phyloP scores from a whole-genome alignment of 2,329 filamentous ascomycete genomes.

The Cladosporium sp. region DNA sequence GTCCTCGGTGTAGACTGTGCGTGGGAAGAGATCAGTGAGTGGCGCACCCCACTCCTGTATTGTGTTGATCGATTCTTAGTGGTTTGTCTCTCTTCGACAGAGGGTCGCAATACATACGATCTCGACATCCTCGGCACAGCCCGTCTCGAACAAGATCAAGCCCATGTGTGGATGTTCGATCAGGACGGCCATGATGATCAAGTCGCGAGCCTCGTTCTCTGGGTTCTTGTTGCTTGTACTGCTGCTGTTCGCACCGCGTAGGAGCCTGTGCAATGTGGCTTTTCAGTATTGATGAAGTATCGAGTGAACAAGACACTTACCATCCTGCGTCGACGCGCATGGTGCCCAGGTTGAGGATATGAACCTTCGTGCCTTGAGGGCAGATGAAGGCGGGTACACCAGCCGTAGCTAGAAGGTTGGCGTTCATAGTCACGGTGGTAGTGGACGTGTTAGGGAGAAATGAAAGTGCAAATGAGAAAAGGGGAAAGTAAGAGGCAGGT shows the following conservation, averaged over 20 bases:
- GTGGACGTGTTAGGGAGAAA: background rate
- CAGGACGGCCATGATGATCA: constrained; percentile 34
- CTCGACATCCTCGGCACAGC: constrained; percentile 19
- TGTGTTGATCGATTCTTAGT: no score
- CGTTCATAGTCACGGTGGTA: background rate
- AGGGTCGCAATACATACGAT: background rate
- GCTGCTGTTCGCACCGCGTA: constrained; percentile 34
- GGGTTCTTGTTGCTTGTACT: constrained; percentile 34
- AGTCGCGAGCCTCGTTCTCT: constrained; percentile 30
- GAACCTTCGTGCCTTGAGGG: constrained; percentile 3
- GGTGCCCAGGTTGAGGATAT: constrained; percentile 3
- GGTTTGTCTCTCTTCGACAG: background rate
- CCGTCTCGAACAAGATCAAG: constrained; percentile 41
- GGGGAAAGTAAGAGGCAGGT: background rate
- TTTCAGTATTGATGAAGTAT: background rate
- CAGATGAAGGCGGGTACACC: constrained; percentile 1
- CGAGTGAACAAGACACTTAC: background rate
- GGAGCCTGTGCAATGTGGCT: constrained; percentile 26
- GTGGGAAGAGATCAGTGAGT: constrained; percentile 26
- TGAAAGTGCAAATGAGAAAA: background rate
- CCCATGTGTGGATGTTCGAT: constrained; percentile 38
- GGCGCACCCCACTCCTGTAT: constrained; percentile 24
- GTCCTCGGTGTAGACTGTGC: constrained; percentile 12
- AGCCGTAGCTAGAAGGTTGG: background rate
- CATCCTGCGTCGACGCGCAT: background rate